Conservation (phyloP, 2,329 filamentous ascomycete species). For the Neofusicoccum umdonicola region DNA sequence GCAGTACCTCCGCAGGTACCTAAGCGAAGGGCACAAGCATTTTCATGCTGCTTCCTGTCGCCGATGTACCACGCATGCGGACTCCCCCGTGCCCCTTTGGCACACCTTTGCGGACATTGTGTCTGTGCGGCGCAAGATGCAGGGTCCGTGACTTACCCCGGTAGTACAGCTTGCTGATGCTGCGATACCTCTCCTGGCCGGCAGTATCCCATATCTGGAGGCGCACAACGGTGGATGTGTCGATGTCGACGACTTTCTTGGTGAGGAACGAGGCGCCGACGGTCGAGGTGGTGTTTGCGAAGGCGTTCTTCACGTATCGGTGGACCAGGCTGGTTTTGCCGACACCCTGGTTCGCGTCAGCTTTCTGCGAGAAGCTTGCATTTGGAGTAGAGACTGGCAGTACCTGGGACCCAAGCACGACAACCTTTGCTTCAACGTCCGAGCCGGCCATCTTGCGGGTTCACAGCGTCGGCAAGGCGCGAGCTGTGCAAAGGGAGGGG, state of each 20-base stretch:
- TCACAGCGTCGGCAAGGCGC: background rate
- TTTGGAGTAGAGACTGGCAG: constrained; percentile 64
- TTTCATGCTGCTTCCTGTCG: background rate
- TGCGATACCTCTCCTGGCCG: constrained; percentile 91
- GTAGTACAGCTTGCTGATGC: constrained; percentile 94
- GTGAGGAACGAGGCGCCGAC: constrained; percentile 59
- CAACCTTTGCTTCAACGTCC: constrained; percentile 77
- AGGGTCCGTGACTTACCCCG: constrained; percentile 46
- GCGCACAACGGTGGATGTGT: constrained; percentile 83
- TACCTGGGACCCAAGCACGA: constrained; percentile 70
- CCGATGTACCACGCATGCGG: background rate
- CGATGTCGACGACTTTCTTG: constrained; percentile 68
- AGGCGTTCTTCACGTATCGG: constrained; percentile 71
- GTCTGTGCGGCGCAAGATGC: constrained; percentile 7
- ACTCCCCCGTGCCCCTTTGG: background rate
- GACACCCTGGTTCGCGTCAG: constrained; percentile 67
- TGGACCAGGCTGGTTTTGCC: constrained; percentile 78
- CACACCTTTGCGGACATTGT: background rate
- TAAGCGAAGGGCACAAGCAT: background rate
- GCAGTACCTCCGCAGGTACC: background rate
- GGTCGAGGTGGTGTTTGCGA: constrained; percentile 49
- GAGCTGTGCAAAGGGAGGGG: constrained; percentile 18
- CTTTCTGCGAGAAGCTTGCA: constrained; percentile 67
- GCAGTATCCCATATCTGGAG: constrained; percentile 97
- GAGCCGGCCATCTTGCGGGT: constrained; percentile 20